Base-by-base conservation (phyloP, 805 yeast genomes). In the Starmerella floris region DNA sequence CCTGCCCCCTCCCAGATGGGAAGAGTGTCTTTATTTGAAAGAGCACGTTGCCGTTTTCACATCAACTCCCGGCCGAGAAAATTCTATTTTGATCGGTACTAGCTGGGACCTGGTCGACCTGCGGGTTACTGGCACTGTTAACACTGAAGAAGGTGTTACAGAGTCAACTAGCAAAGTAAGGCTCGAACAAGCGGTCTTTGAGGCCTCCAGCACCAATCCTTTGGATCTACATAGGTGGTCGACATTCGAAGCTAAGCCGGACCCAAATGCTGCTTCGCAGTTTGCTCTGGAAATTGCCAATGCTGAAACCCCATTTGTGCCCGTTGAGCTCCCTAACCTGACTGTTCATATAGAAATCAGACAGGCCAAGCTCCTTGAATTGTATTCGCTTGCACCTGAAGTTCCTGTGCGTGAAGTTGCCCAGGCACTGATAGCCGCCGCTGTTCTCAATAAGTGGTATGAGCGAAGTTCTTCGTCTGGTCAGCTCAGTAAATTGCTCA, bases 111-210 rank as follows among this genome's bases (percentile, higher is more conserved):
- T 46, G 1, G n/a, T 48, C 53, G 60, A 10, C 43, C 54, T 51
- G 13, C 51, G 56, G 17, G 28, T 25, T 25, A 25, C 28, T 13
- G 28, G 28, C 28, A 25, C 28, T 9, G 16, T 13, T 9, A 15
- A 30, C 6, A 6, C 34, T 13, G 34, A 11, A 6, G 34, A 31
- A 11, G 32, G 32, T n/a, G 11, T n/a, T 11, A 16, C 15, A n/a
- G 8, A 17, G 22, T 31, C 34, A 5, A 41, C 50, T 11, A 39
- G 82, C 27, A 78, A 77, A 55, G 72, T 83, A 0, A 87, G 78
- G 52, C 73, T 88, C 20, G 91, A 80, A 51, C 96, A 87, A 60
- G 94, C 87, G 0, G 73, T 87, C 1, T 79, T 77, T 53, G 81
- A 74, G 48, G 69, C 74, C 2, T 61, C 57, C 9, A 51, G 61